Conservation (phyloP, 1,284 basidiomycete species). For the Ganoderma meredithae region DNA sequence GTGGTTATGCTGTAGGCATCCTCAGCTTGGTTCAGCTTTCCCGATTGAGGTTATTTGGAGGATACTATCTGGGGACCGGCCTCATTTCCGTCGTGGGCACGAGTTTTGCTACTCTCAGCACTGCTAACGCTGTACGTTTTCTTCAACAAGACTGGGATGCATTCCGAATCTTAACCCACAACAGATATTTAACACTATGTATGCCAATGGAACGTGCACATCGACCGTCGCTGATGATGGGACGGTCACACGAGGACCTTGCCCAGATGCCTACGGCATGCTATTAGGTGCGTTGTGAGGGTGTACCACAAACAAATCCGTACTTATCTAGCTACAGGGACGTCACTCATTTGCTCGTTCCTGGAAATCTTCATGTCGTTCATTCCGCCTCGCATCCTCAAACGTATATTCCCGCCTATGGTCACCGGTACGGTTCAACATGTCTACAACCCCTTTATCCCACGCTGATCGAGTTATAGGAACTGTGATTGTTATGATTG, state of each 20-base stretch:
- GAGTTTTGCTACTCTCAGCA: slow-evolving; percentile 82
- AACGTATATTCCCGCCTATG: slow-evolving; percentile 82
- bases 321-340: slow-evolving; percentile 52
- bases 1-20: slow-evolving; percentile 55
- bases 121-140: slow-evolving; percentile 67
- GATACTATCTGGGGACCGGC: slow-evolving; percentile 80
- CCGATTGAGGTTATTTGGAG: slow-evolving; percentile 62
- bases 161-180: not conserved
- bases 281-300: slow-evolving; percentile 60
- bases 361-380: slow-evolving; percentile 84
- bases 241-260: slow-evolving; percentile 63
- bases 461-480: slow-evolving; percentile 44
- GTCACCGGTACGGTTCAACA: slow-evolving; percentile 63
- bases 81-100: slow-evolving; percentile 88
- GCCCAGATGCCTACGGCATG: slow-evolving; percentile 84
- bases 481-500: slow-evolving; percentile 80
- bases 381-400: slow-evolving; percentile 67
- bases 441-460: slow-evolving; percentile 7
- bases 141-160: not conserved
- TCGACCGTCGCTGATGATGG: slow-evolving; percentile 66
- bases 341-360: slow-evolving; percentile 81
- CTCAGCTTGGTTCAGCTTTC: slow-evolving; percentile 82
- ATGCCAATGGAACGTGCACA: slow-evolving; percentile 81
- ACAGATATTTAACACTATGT: slow-evolving; percentile 74
- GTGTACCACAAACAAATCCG: too few relatives aligned